Conservation (phyloP, 1,284 basidiomycete species). For the Papiliotrema laurentii region DNA sequence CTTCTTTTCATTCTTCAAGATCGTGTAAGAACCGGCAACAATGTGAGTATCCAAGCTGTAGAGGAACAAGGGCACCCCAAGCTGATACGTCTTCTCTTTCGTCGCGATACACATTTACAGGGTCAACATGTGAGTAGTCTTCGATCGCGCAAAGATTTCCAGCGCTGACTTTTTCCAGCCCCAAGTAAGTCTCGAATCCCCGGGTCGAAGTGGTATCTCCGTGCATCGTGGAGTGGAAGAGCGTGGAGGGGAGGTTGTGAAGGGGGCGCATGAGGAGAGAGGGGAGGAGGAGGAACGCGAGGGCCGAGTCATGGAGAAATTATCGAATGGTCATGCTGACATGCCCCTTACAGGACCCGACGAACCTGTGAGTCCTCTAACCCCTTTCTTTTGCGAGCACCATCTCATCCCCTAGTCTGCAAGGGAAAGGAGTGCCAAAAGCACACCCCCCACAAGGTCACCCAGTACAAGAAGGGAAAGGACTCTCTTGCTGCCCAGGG, state of each 20-base stretch:
- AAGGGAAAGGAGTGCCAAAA: slow-evolving; percentile 98
- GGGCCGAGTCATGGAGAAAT: neutral
- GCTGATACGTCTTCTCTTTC: slow-evolving; percentile 15
- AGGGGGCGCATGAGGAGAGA: neutral
- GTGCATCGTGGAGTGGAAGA: neutral
- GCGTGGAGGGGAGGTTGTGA: neutral
- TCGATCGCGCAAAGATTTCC: neutral
- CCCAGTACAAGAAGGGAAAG: slow-evolving; percentile 99
- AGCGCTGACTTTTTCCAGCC: slow-evolving; percentile 23
- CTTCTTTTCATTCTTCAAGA: slow-evolving; percentile 21
- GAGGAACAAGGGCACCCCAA: neutral
- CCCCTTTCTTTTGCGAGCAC: neutral
- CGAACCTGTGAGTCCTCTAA: slow-evolving; percentile 36
- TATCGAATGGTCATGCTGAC: neutral
- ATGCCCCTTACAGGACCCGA: slow-evolving; percentile 41
- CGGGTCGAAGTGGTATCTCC: neutral
- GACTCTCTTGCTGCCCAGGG: slow-evolving; percentile 94
- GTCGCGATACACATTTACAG: slow-evolving; percentile 18
- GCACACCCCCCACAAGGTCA: slow-evolving; percentile 97
- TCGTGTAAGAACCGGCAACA: slow-evolving; percentile 12
- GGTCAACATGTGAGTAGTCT: slow-evolving; percentile 43
- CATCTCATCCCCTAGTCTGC: slow-evolving; percentile 62
- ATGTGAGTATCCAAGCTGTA: slow-evolving; percentile 23
- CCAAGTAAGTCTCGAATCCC: slow-evolving; percentile 29
- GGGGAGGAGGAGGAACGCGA: neutral